These are phyloP conservation scores for Rhododendron molle DNA, from an alignment of 148 eudicot species.

Conservation along the genomic window DNA sequence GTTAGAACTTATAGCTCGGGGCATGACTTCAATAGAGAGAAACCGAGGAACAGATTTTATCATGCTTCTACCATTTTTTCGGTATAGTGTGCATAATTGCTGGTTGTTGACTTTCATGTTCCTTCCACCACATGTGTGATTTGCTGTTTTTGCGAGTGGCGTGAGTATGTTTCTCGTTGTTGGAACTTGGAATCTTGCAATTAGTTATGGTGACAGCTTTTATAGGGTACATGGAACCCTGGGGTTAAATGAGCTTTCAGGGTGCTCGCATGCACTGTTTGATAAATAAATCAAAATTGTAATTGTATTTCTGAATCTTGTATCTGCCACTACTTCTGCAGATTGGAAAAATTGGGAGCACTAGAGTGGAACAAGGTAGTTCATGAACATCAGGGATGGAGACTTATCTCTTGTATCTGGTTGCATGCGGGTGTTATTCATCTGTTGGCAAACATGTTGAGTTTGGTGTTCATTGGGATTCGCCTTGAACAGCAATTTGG, in stretches of 20 bases:
- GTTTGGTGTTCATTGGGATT: slow-evolving; percentile 84
- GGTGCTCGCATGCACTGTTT: neutral
- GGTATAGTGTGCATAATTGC: neutral
- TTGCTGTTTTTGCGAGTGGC: neutral
- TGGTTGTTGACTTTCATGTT: neutral
- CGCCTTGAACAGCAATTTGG: slow-evolving; percentile 97
- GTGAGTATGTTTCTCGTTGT: neutral
- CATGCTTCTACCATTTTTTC: neutral
- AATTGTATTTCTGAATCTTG: neutral
- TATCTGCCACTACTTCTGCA: slow-evolving; percentile 23
- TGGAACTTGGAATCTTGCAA: neutral
- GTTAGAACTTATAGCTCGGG: neutral
- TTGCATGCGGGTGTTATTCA: slow-evolving; percentile 92
- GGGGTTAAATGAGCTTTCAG: neutral
- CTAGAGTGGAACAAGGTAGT: slow-evolving; percentile 72
- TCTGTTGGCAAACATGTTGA: slow-evolving; percentile 79
- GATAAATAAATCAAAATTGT: neutral
- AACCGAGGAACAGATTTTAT: neutral
- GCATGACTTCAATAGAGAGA: neutral
- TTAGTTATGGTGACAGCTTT: neutral
- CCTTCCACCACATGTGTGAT: neutral
- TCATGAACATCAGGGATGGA: slow-evolving; percentile 68
- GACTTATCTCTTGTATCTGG: slow-evolving; percentile 87
- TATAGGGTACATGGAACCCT: neutral
- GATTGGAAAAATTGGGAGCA: slow-evolving; percentile 74